phyloP scores from a whole-genome alignment of 1,284 basidiomycete genomes.

The Apiotrichum laibachii region DNA sequence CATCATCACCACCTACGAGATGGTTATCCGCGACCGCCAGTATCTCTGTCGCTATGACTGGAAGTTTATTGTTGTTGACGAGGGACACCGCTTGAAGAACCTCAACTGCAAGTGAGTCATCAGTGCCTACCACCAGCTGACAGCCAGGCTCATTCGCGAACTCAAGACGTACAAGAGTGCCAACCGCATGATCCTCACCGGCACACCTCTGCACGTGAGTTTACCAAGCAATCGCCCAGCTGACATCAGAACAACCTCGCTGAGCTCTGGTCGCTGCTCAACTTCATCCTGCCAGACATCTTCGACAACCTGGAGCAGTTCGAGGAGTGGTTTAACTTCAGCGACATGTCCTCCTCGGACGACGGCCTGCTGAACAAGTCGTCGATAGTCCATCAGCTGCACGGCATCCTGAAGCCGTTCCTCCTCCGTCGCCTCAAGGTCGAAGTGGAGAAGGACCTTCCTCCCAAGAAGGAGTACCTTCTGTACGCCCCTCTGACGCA shows the following conservation, averaged over 20 bases:
- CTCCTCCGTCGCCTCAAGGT: slow-evolving; percentile 86
- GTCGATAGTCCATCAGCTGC: slow-evolving; percentile 72
- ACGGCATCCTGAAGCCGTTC: slow-evolving; percentile 91
- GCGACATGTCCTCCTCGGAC: slow-evolving; percentile 33
- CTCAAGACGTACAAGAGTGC: slow-evolving; percentile 83
- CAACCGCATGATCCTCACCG: slow-evolving; percentile 87
- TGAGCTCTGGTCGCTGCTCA: slow-evolving; percentile 91
- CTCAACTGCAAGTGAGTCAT: slow-evolving; percentile 65
- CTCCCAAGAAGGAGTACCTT: slow-evolving; percentile 88
- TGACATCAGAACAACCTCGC: slow-evolving; percentile 76
- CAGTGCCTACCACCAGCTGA: slow-evolving; percentile 14
- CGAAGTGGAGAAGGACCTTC: slow-evolving; percentile 80
- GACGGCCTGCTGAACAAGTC: slow-evolving; percentile 57
- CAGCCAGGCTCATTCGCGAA: slow-evolving; percentile 69
- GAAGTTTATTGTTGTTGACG: slow-evolving; percentile 95
- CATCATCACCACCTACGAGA: slow-evolving; percentile 87
- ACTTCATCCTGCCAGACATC: slow-evolving; percentile 89
- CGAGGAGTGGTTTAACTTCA: slow-evolving; percentile 73
- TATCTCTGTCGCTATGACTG: slow-evolving; percentile 69
- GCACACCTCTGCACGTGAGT: slow-evolving; percentile 84
- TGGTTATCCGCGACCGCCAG: slow-evolving; percentile 77
- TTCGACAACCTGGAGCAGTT: slow-evolving; percentile 88
- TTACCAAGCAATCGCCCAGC: not conserved
- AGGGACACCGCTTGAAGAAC: slow-evolving; percentile 92
- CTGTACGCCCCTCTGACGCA: slow-evolving; percentile 84